These are phyloP conservation scores for Pascua guehoae DNA, from an alignment of 1,284 basidiomycete species.

Conservation along the genomic window DNA sequence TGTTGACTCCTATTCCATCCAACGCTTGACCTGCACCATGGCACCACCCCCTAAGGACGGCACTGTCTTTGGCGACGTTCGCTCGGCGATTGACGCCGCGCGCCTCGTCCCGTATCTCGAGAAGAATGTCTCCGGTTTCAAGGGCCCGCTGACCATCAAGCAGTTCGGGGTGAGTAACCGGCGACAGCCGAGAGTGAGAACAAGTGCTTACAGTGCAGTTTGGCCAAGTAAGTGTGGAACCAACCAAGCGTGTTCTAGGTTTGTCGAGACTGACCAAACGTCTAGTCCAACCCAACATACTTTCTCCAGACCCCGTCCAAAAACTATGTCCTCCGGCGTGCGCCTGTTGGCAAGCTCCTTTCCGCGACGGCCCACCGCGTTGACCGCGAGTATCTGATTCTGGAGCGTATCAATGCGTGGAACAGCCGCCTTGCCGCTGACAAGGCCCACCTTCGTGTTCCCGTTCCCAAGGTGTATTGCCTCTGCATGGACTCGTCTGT, in stretches of 20 bases:
- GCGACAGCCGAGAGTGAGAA: too few species aligned
- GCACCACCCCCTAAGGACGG: conserved; percentile 3
- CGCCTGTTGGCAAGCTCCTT: conserved; percentile 79
- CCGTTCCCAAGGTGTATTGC: conserved; percentile 78
- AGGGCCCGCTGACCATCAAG: conserved; percentile 70
- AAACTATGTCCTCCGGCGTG: conserved; percentile 76
- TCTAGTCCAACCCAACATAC: conserved; percentile 89
- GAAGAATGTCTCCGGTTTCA: conserved; percentile 58
- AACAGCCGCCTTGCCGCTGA: conserved; percentile 51
- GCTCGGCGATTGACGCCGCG: conserved; percentile 64
- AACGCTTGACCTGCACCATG: too few species aligned
- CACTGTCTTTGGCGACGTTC: conserved; percentile 43
- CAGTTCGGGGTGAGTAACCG: conserved; percentile 77
- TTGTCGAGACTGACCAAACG: neutral
- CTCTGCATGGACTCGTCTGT: conserved; percentile 74
- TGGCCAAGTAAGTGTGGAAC: too few species aligned
- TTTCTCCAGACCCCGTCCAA: conserved; percentile 37
- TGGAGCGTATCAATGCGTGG: conserved; percentile 70
- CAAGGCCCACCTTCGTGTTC: conserved; percentile 55
- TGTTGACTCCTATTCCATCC: too few species aligned
- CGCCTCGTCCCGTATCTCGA: conserved; percentile 67
- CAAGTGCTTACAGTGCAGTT: conserved; percentile 17
- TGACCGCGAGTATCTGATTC: conserved; percentile 82
- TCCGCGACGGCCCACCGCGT: conserved; percentile 89
- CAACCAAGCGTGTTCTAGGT: neutral